Base-by-base conservation (phyloP, 495 filamentous ascomycete species). In the Xylaria grammica region DNA sequence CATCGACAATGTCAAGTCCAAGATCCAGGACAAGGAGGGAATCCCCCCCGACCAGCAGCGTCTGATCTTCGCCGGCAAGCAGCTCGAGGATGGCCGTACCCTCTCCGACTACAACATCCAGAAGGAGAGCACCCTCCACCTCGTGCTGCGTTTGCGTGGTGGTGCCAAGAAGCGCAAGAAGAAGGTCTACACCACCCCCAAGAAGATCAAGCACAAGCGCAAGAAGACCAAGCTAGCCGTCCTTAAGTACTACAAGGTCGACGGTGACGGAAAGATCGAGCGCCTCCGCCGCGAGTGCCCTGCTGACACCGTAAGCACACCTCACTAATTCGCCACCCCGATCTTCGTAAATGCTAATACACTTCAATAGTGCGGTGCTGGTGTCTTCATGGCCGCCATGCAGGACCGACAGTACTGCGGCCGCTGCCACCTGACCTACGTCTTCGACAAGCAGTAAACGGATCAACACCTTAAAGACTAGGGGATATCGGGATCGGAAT, bases 201-300 rank as follows among this genome's bases (percentile, higher is more conserved):
- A 99, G 94, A 99, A 99, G 91, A 99, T 99, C 90, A 99, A 99
- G 94, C 95, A 99, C 86, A 99, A 98, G 91, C 89, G 93, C 85
- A 98, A 97, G 91, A 89, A 89, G 93, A 97, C 91, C 86, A 99
- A 99, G 89, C 87, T 99, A 75, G 96, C 95, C 70, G 93, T 99
- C 73, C 93, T 99, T 76, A 99, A 99, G 90, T 99, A 97, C 92
- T 99, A 98, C 91, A 99, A 99, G 89, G 95, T 99, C 71, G 96
- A 98, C 78, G 90, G 89, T 74, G 95, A 99, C 79, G 95, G 95
- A 80, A 99, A 98, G 91, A 98, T 99, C 74, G 95, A 99, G 91
- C 96, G 96, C 82, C 90, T 99, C 57, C 88, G 95, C 76, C 87
- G 95, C 80, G 95, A 99, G 87, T 99, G 95, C 84, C 95, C 96